Percentiles rank a stretch among this genome's conserved stretches.
Evolutionary conservation across 305 asterid species (phyloP).

Genomic region (Coffea humblotiana): DNA sequence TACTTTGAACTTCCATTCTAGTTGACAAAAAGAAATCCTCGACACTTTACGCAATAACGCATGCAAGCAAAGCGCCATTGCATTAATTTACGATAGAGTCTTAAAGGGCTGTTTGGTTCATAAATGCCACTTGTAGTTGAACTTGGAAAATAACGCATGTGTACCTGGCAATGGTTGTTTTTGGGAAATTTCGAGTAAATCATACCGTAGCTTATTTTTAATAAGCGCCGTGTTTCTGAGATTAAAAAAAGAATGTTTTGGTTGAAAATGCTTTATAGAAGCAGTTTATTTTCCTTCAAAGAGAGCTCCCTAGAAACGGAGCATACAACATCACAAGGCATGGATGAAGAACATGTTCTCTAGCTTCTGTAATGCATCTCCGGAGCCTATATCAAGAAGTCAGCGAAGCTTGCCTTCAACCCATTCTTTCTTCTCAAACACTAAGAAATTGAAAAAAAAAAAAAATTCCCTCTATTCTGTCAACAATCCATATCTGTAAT

Average conservation of each 20-base stretch:
- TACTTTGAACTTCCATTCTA: not conserved
- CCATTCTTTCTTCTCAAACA: not conserved
- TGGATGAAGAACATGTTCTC: not conserved
- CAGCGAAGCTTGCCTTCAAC: not conserved
- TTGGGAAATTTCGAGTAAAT: too few relatives aligned
- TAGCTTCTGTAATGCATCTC: not conserved
- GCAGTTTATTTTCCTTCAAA: too few relatives aligned
- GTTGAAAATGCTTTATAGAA: too few relatives aligned
- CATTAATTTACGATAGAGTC: not conserved
- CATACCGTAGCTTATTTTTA: too few relatives aligned
- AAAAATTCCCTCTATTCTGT: not conserved
- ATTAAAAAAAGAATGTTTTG: too few relatives aligned
- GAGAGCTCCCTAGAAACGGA: too few relatives aligned
- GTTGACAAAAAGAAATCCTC: not conserved
- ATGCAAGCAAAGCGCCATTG: not conserved
- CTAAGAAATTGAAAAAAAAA: not conserved
- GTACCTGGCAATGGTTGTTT: too few relatives aligned
- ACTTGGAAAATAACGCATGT: too few relatives aligned
- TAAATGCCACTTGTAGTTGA: not conserved
- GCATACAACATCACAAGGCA: not conserved
- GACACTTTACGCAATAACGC: not conserved
- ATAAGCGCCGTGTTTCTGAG: too few relatives aligned
- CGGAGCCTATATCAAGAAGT: not conserved
- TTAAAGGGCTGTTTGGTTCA: not conserved
- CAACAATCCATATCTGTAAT: not conserved